These are phyloP conservation scores for Kalmusia sp. DNA, from an alignment of 2,329 filamentous ascomycete species.

Conservation along the genomic window DNA sequence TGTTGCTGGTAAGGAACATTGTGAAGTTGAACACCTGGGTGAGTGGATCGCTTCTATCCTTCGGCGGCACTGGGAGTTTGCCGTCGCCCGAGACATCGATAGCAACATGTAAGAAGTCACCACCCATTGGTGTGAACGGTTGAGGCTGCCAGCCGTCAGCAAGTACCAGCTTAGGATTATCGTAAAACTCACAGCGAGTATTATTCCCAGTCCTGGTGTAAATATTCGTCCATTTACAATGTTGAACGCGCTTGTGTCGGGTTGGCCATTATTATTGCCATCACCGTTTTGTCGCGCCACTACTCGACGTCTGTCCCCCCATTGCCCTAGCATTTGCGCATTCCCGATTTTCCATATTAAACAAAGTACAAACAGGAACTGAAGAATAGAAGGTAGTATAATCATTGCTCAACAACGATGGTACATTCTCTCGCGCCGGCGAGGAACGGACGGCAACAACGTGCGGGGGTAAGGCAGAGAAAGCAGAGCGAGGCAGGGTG, in stretches of 20 bases:
- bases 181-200: constrained; percentile 60
- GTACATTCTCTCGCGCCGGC: constrained; percentile 30
- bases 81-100: constrained; percentile 73
- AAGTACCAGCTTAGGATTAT: neutral
- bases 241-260: constrained; percentile 55
- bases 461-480: constrained; percentile 6
- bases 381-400: constrained; percentile 21
- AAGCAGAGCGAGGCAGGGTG: constrained; percentile 1
- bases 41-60: constrained; percentile 57
- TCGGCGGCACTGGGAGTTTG: constrained; percentile 65
- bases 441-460: constrained; percentile 13
- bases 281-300: constrained; percentile 21
- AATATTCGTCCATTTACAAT: constrained; percentile 71
- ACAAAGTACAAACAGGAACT: constrained; percentile 20
- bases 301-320: constrained; percentile 10
- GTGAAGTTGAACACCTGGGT: constrained; percentile 70
- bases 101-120: constrained; percentile 65
- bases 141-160: constrained; percentile 36
- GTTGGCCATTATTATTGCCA: constrained; percentile 20
- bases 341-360: constrained; percentile 24
- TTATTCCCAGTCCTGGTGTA: constrained; percentile 71
- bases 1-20: constrained; percentile 71
- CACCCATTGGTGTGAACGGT: constrained; percentile 47
- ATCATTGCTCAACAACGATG: constrained; percentile 40
- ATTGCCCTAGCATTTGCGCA: constrained; percentile 39